phyloP scores from a whole-genome alignment of 2,329 filamentous ascomycete genomes.

The Hypomyces perniciosus region DNA sequence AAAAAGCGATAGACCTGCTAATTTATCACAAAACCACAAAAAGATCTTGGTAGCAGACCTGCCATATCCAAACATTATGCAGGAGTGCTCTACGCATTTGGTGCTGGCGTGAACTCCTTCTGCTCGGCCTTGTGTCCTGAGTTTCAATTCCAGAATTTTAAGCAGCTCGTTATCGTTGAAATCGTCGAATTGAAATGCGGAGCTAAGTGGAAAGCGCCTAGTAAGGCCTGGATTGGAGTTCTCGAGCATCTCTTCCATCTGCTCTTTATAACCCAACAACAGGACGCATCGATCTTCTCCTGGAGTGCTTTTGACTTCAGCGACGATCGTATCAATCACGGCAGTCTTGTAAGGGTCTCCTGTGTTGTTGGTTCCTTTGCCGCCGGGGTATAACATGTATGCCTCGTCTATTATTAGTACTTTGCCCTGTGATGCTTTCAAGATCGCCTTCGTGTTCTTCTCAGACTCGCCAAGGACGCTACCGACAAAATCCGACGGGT shows the following conservation, averaged over 20 bases:
- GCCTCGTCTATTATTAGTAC: slow-evolving; percentile 69
- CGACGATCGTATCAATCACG: neutral
- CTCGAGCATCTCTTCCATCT: neutral
- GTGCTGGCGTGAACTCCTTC: neutral
- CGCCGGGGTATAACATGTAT: slow-evolving; percentile 34
- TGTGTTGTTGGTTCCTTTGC: neutral
- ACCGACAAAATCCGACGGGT: slow-evolving; percentile 62
- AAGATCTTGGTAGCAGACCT: slow-evolving; percentile 1
- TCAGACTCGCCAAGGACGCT: slow-evolving; percentile 64
- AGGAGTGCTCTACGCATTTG: neutral
- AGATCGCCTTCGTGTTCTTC: slow-evolving; percentile 51
- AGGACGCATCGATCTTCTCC: slow-evolving; percentile 1
- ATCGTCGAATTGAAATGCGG: neutral
- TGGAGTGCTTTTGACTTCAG: neutral
- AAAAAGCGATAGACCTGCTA: slow-evolving; percentile 7
- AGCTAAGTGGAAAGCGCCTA: neutral
- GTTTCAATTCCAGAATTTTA: neutral
- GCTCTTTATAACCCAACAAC: neutral
- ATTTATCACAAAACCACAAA: slow-evolving; percentile 9
- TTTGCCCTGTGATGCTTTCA: slow-evolving; percentile 57
- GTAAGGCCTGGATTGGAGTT: neutral
- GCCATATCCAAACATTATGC: neutral
- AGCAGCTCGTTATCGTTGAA: neutral
- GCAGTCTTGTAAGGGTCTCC: neutral
- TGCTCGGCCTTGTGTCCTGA: no score